phyloP scores from a whole-genome alignment of 2,329 filamentous ascomycete species.

The Aspergillus tamarii region DNA sequence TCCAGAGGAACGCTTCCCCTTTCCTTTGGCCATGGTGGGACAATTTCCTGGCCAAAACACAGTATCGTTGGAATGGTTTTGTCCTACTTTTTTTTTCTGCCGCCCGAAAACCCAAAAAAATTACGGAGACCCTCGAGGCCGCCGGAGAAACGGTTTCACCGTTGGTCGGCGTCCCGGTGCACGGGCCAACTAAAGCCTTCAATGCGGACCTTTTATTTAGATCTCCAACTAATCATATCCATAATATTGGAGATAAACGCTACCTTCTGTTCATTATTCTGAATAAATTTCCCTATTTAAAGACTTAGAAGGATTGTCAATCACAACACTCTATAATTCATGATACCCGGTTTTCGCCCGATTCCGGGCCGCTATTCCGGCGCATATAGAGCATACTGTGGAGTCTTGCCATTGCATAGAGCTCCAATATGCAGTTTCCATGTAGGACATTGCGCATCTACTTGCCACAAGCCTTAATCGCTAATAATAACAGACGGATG shows the following conservation, averaged over 20 bases:
- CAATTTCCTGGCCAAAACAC: slow-evolving; percentile 24
- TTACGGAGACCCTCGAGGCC: slow-evolving; percentile 20
- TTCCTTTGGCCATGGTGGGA: slow-evolving; percentile 42
- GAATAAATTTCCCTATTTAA: neutral
- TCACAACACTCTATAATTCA: slow-evolving; percentile 18
- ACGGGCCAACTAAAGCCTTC: slow-evolving; percentile 9
- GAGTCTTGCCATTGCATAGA: slow-evolving; percentile 21
- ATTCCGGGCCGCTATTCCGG: slow-evolving; percentile 28
- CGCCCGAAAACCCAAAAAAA: slow-evolving; percentile 26
- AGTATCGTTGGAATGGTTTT: slow-evolving; percentile 31
- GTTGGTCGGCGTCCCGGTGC: neutral
- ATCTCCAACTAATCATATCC: slow-evolving; percentile 6
- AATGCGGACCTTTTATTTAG: slow-evolving; percentile 8
- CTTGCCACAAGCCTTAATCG: neutral
- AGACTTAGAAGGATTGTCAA: neutral
- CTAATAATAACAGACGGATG: slow-evolving; percentile 52
- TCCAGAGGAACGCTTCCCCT: slow-evolving; percentile 38
- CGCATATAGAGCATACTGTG: slow-evolving; percentile 31
- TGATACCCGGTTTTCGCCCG: slow-evolving; percentile 32
- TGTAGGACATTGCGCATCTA: slow-evolving; percentile 33
- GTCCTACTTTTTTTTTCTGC: slow-evolving; percentile 35
- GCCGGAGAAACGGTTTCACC: slow-evolving; percentile 32
- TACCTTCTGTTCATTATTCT: neutral
- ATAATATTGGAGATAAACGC: neutral
- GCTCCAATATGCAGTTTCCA: slow-evolving; percentile 33